Evolutionary conservation across 2,329 filamentous ascomycete species (phyloP).

Genomic region (Xenoacremonium recifei): DNA sequence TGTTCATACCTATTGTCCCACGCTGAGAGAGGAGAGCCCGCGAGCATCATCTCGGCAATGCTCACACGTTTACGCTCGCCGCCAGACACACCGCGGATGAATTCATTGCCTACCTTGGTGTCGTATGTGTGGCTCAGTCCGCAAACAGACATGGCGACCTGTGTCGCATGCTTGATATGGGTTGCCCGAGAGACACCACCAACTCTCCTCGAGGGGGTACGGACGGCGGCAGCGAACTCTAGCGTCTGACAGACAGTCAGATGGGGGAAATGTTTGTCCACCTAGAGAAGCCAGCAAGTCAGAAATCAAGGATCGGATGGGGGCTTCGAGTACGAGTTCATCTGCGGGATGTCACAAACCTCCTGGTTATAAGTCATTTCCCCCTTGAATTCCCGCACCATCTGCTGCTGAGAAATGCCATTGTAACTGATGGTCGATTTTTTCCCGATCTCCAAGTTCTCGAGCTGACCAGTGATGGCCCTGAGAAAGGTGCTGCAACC

Average conservation of each 20-base stretch:
- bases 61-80: conserved; percentile 73
- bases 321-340: no score
- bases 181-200: conserved; percentile 59
- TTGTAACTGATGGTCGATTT: conserved; percentile 67
- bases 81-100: conserved; percentile 61
- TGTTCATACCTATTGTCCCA: conserved; percentile 57
- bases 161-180: conserved; percentile 50
- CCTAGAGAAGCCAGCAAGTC: no score
- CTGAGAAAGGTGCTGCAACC: conserved; percentile 73
- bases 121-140: conserved; percentile 68
- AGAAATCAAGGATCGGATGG: no score
- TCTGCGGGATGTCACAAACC: conserved; percentile 25
- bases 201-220: conserved; percentile 55
- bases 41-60: conserved; percentile 66
- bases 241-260: conserved; percentile 66
- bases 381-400: conserved; percentile 54
- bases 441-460: conserved; percentile 59
- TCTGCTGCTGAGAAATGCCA: conserved; percentile 40
- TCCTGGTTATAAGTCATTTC: conserved; percentile 70
- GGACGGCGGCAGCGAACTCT: conserved; percentile 63
- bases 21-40: conserved; percentile 59
- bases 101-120: conserved; percentile 69
- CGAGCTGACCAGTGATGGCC: conserved; percentile 67
- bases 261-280: conserved; percentile 66
- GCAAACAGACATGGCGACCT: conserved; percentile 67